These are phyloP conservation scores for Tetracentron sinense DNA, from an alignment of 164 flowering plant species.

Conservation along the genomic window DNA sequence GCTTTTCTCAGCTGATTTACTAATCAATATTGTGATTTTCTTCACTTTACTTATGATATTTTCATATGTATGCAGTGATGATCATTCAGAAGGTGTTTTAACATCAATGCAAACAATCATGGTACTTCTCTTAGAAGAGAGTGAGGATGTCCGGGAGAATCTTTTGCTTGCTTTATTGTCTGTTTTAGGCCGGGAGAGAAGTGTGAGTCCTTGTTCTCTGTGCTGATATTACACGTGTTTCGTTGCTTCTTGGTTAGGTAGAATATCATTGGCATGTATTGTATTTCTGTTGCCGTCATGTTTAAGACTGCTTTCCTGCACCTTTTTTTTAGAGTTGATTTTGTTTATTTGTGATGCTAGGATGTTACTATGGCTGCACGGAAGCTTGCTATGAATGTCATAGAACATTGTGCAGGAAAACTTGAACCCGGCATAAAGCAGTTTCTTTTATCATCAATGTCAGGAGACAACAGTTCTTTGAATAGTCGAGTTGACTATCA, in stretches of 20 bases:
- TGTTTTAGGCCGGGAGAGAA: constrained; percentile 61
- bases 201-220: constrained; percentile 41
- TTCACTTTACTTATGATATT: constrained; percentile 7
- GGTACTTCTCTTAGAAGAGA: constrained; percentile 89
- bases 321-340: constrained; percentile 15
- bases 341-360: constrained; percentile 36
- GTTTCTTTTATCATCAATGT: constrained; percentile 82
- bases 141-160: constrained; percentile 82
- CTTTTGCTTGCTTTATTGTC: constrained; percentile 59
- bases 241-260: constrained; percentile 1
- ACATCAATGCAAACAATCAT: constrained; percentile 87
- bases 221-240: background rate
- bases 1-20: background rate
- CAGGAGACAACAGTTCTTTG: constrained; percentile 54
- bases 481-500: constrained; percentile 61
- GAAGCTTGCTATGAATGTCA: constrained; percentile 87
- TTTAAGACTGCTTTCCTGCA: constrained; percentile 11
- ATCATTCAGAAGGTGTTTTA: constrained; percentile 73
- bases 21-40: background rate
- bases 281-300: constrained; percentile 6
- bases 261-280: background rate
- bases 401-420: constrained; percentile 71
- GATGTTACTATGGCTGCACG: constrained; percentile 67
- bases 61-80: constrained; percentile 64
- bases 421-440: constrained; percentile 83